Conservation (phyloP, 176 grass and related monocot species). For the Puccinellia tenuiflora region DNA sequence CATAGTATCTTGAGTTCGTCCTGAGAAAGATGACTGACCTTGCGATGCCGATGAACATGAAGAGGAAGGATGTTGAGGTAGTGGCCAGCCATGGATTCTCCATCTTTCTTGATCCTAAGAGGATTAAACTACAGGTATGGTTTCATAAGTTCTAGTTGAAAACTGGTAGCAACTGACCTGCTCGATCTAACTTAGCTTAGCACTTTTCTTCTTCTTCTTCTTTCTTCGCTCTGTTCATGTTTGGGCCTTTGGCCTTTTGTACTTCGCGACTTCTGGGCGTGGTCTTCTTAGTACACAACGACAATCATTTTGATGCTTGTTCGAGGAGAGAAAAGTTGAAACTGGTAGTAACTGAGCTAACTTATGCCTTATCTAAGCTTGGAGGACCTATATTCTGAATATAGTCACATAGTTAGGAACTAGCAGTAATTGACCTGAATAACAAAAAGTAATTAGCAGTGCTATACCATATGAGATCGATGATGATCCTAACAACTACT, state of each 20-base stretch:
- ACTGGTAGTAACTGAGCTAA: neutral
- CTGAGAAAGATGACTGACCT: constrained; percentile 28
- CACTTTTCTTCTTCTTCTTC: neutral
- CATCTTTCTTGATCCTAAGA: constrained; percentile 49
- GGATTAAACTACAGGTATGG: constrained; percentile 36
- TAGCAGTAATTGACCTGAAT: neutral
- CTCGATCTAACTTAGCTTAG: neutral
- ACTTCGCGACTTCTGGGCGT: neutral
- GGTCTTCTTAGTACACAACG: neutral
- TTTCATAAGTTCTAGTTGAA: neutral
- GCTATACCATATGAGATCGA: neutral
- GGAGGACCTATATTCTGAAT: neutral
- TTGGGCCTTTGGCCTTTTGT: neutral
- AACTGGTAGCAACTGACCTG: neutral
- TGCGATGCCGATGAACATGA: constrained; percentile 30
- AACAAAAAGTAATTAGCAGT: neutral
- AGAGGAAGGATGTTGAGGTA: constrained; percentile 53
- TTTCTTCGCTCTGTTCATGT: neutral
- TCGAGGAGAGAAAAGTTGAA: neutral
- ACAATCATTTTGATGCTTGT: neutral
- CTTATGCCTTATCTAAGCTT: neutral
- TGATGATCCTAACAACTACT: neutral
- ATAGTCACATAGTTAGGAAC: neutral
- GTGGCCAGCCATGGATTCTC: constrained; percentile 36
- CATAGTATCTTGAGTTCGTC: neutral